Percentiles rank a stretch among this genome's conserved stretches.
Conservation (phyloP, 257 asterid genomes). For the Pogostemon cablin region DNA sequence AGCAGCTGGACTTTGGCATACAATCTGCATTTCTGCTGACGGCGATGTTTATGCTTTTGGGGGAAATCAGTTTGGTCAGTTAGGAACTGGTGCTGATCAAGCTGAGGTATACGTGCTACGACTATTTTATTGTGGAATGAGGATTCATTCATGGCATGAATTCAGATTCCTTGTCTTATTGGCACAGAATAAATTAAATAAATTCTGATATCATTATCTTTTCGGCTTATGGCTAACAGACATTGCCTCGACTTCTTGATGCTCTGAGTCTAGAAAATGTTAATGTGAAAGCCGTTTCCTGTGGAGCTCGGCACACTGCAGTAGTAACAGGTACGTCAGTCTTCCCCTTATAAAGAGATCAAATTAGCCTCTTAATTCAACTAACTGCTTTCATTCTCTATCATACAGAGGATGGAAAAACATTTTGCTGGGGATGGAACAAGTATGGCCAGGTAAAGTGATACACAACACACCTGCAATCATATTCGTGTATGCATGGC, state of each 20-base stretch:
- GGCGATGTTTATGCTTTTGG: conserved; percentile 96
- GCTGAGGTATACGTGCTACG: conserved; percentile 70
- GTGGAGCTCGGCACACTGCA: conserved; percentile 98
- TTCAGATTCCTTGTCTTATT: conserved; percentile 13
- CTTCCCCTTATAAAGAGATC: neutral
- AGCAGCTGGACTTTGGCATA: conserved; percentile 99
- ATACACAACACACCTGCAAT: neutral
- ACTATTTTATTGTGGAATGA: conserved; percentile 1
- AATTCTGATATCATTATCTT: neutral
- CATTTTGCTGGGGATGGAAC: conserved; percentile 99
- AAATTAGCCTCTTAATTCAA: conserved; percentile 22
- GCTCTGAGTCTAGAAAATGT: conserved; percentile 82
- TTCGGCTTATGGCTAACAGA: conserved; percentile 45
- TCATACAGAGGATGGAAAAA: conserved; percentile 67
- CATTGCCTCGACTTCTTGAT: conserved; percentile 86
- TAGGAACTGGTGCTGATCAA: conserved; percentile 90
- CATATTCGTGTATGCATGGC: neutral
- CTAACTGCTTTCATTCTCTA: conserved; percentile 29
- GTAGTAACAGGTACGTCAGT: conserved; percentile 65
- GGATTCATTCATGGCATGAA: neutral
- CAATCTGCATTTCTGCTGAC: conserved; percentile 86
- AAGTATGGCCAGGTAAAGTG: conserved; percentile 96
- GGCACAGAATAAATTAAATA: neutral
- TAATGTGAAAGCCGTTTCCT: conserved; percentile 71
- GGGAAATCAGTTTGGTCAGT: conserved; percentile 98